Conservation (phyloP, 306 rosid genomes). For the Fragaria iinumae region DNA sequence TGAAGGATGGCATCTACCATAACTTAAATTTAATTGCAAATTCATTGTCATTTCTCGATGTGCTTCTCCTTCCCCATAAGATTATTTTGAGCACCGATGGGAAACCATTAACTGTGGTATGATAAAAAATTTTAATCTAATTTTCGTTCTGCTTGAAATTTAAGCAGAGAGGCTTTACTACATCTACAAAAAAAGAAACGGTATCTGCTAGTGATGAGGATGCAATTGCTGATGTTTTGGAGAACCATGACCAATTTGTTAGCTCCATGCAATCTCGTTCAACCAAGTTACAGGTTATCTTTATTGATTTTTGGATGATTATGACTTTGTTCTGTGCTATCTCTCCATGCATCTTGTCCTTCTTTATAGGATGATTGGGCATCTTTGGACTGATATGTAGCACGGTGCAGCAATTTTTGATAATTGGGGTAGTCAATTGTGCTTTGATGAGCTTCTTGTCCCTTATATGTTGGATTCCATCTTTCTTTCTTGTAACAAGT, state of each 20-base stretch:
- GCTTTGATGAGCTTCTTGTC: not conserved
- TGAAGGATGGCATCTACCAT: not conserved
- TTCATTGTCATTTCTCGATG: not conserved
- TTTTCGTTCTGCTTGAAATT: constrained; percentile 27
- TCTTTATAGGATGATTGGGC: not conserved
- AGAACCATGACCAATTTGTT: constrained; percentile 78
- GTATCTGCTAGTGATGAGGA: constrained; percentile 82
- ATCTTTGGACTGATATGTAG: constrained; percentile 3
- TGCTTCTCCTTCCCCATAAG: not conserved
- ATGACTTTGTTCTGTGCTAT: not conserved
- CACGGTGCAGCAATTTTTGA: not conserved
- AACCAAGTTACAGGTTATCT: constrained; percentile 79
- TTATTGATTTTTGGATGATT: constrained; percentile 11
- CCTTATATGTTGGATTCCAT: not conserved
- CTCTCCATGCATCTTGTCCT: not conserved
- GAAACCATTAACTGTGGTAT: not conserved
- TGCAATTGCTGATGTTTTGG: constrained; percentile 72
- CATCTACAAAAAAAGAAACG: constrained; percentile 67
- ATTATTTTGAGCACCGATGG: not conserved
- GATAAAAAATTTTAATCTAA: not conserved
- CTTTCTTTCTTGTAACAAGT: not conserved
- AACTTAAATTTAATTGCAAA: not conserved
- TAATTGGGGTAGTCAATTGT: constrained; percentile 1
- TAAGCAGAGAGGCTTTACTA: constrained; percentile 72
- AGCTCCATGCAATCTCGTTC: constrained; percentile 89